These are phyloP conservation scores for Euphorbia peplus DNA, from an alignment of 345 rosid species.

Conservation along the genomic window DNA sequence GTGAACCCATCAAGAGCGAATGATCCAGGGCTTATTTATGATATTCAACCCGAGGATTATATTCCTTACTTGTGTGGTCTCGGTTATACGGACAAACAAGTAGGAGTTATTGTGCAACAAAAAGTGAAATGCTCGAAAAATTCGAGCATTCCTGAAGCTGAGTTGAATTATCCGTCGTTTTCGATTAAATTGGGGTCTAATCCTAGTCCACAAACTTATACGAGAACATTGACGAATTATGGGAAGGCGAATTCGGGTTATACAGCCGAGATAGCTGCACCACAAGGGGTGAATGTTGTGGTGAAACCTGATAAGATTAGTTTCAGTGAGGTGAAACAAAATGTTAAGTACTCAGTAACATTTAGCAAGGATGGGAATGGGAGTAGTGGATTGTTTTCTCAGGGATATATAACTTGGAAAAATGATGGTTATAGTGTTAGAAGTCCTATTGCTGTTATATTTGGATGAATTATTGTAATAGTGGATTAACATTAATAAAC, in stretches of 20 bases:
- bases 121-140: constrained; percentile 4
- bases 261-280: neutral
- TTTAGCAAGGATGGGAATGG: constrained; percentile 1
- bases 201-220: constrained; percentile 14
- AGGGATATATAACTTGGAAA: constrained; percentile 22
- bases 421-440: constrained; percentile 11
- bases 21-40: constrained; percentile 46
- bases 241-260: constrained; percentile 5
- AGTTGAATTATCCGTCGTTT: constrained; percentile 21
- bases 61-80: constrained; percentile 18
- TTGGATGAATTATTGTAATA: neutral
- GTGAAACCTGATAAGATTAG: constrained; percentile 6
- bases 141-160: constrained; percentile 13
- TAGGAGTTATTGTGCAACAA: neutral
- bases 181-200: constrained; percentile 3
- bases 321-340: constrained; percentile 1
- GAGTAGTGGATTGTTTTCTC: neutral
- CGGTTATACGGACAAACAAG: neutral
- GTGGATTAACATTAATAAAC: neutral
- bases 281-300: constrained; percentile 8
- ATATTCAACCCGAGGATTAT: constrained; percentile 24
- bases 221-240: constrained; percentile 15
- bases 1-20: constrained; percentile 42
- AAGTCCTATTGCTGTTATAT: constrained; percentile 5
- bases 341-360: constrained; percentile 14